A percentile compares a stretch with the other conserved stretches of the same genome.
Evolutionary conservation across 805 yeast genomes (phyloP).

Genomic region (Saitoella complicata): DNA sequence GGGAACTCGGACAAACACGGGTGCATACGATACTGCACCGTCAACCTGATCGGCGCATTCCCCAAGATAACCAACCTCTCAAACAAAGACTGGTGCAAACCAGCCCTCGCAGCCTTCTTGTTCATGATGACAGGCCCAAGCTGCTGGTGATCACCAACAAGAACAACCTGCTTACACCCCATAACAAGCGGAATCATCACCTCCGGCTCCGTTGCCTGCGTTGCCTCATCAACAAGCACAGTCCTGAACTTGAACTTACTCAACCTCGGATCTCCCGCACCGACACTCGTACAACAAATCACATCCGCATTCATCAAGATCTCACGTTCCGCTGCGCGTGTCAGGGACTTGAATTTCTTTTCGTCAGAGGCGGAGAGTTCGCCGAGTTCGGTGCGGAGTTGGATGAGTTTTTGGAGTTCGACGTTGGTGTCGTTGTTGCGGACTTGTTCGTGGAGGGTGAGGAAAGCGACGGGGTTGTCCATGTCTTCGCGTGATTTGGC

Average conservation of each 20-base stretch:
- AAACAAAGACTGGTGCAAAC: conserved; percentile 70
- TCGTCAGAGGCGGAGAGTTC: conserved; percentile 46
- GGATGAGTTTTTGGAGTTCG: conserved; percentile 41
- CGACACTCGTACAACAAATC: conserved; percentile 81
- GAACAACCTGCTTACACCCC: conserved; percentile 75
- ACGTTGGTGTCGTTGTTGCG: conserved; percentile 24
- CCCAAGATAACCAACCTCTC: conserved; percentile 74
- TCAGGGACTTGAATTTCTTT: conserved; percentile 26
- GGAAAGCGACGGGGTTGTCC: conserved; percentile 42
- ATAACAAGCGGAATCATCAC: conserved; percentile 74
- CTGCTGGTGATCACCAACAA: conserved; percentile 94
- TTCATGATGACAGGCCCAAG: conserved; percentile 82
- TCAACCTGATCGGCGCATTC: conserved; percentile 68
- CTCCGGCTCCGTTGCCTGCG: conserved; percentile 91
- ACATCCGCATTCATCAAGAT: conserved; percentile 49
- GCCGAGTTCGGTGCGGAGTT: conserved; percentile 47
- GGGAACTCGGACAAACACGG: conserved; percentile 78
- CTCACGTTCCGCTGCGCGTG: conserved; percentile 33
- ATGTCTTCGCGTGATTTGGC: conserved; percentile 72
- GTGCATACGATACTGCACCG: conserved; percentile 91
- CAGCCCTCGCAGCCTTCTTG: conserved; percentile 69
- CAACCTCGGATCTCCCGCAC: conserved; percentile 69
- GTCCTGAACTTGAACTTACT: conserved; percentile 43
- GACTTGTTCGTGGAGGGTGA: conserved; percentile 42
- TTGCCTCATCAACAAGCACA: conserved; percentile 79